Evolutionary conservation across 371 early-diverging fungal genomes (phyloP), one percentile per base, ranked within the genome.

Genomic region (Mucor mucedo): DNA sequence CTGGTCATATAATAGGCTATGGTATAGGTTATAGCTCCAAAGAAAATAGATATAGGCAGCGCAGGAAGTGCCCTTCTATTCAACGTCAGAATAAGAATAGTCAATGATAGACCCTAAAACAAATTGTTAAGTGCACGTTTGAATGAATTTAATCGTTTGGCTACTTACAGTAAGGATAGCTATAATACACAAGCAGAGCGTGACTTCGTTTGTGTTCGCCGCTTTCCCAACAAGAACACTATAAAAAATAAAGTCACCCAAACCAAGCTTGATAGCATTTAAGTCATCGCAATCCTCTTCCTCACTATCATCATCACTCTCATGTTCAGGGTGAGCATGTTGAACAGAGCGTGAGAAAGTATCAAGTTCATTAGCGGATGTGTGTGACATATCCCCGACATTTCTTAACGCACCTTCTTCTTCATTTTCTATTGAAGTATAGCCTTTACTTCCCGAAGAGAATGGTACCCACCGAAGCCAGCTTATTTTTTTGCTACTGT

Each of bases 211-310:
- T 4, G 71, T 66, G 30, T 38, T 53, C 2, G 67, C 48, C 28
- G 67, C 67, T 42, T 58, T 70, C 10, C 66, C 66, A 11, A 66
- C 58, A n/a, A 70, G 53, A 1, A 63, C 63, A 38, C 71, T 67
- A 27, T 70, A 70, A 40, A 70, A 70, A 10, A 70, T 70, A 45
- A 70, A 70, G 52, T 66, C 70, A 4, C 62, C 70, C 11, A 70
- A 40, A 13, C 70, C 70, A 4, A 70, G 42, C 48, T 70, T 70
- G 35, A 70, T 62, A 30, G 63, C 62, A 30, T 66, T 66, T 55
- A 58, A 38, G 9, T 62, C 70, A 28, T 62, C 62, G 1, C 50
- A 48, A 2, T 60, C 60, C 8, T 50, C 57, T 2, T 62, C 55
- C 14, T 63, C 57, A 11, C 52, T 38, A 14, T 52, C 21, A 21